phyloP scores from a whole-genome alignment of 306 rosid genomes.

The Prunus fruticosa region DNA sequence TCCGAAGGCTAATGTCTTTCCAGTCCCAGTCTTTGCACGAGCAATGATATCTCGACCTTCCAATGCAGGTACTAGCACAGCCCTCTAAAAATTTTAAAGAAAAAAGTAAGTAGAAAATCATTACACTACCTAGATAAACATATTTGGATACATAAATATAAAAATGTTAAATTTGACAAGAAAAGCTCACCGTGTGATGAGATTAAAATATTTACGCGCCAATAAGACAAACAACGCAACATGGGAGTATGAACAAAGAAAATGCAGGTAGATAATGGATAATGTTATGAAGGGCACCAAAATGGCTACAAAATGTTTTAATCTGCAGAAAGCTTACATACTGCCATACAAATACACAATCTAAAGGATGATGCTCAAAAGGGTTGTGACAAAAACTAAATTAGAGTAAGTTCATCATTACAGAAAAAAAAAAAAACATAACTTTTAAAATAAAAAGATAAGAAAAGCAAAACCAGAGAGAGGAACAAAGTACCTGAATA shows the following conservation, averaged over 20 bases:
- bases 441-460: not conserved
- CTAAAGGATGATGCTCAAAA: not conserved
- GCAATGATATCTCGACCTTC: constrained; percentile 96
- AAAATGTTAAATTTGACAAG: not conserved
- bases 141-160: not conserved
- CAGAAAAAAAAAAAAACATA: not conserved
- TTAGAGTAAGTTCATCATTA: not conserved
- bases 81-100: constrained; percentile 54
- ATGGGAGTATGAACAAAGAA: not conserved
- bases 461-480: not conserved
- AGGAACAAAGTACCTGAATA: constrained; percentile 56
- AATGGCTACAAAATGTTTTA: not conserved
- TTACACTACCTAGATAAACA: not conserved
- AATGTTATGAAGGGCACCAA: not conserved
- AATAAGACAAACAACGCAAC: not conserved
- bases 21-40: constrained; percentile 97
- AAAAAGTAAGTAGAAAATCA: not conserved
- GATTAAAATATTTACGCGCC: not conserved
- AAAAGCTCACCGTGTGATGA: not conserved
- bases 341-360: not conserved
- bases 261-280: not conserved
- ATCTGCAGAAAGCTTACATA: not conserved
- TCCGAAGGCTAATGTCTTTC: constrained; percentile 93
- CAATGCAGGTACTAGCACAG: constrained; percentile 83
- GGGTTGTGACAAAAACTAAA: not conserved